Evolutionary conservation across 495 filamentous ascomycete genomes (phyloP), one percentile per base, ranked within the genome.

Genomic region (Podospora fimiseda): DNA sequence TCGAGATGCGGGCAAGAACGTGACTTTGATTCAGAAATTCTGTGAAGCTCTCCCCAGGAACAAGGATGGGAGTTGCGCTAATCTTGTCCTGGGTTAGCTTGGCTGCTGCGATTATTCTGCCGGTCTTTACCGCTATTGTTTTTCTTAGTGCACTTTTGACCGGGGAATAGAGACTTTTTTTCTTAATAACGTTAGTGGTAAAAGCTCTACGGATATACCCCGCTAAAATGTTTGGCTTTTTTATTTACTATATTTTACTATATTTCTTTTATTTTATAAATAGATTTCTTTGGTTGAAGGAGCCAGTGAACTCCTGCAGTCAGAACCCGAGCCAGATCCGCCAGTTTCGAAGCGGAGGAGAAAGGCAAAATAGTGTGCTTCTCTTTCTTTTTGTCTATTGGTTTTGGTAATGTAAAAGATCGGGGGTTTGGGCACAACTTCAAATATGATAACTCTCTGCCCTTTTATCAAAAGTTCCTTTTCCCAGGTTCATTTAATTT

Each of bases 21-120:
- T n/a, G 43, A 47, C 16, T 23, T 43, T 30, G 37, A 55, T 46
- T 55, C 50, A 52, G 57, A 65, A 65, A 57, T 65, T 63, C 55
- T 65, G n/a, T n/a, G 52, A 60, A 56, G 62, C 57, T 54, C 43
- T n/a, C 8, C 22, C 15, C 14, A 33, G 44, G 15, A 9, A 23
- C 40, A 43, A 43, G 14, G 40, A 43, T 15, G 4, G 15, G n/a
- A 20, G 4, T n/a, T 9, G 50, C 54, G 60, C 61, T 58, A 58
- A 37, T 18, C 52, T 41, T 13, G 1, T 36, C 51, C 14, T 3
- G 58, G 48, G 21, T 51, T 62, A 46, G 60, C 40, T 39, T 6
- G 7, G 18, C 5, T 36, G 22, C 5, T 20, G 21, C 41, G 9
- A 18, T 0, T 0, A 37, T 63, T 63, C 22, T 63, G 62, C 62